Evolutionary conservation across 208 protist genomes (phyloP).

Genomic region (Herpetomonas muscarum): DNA sequence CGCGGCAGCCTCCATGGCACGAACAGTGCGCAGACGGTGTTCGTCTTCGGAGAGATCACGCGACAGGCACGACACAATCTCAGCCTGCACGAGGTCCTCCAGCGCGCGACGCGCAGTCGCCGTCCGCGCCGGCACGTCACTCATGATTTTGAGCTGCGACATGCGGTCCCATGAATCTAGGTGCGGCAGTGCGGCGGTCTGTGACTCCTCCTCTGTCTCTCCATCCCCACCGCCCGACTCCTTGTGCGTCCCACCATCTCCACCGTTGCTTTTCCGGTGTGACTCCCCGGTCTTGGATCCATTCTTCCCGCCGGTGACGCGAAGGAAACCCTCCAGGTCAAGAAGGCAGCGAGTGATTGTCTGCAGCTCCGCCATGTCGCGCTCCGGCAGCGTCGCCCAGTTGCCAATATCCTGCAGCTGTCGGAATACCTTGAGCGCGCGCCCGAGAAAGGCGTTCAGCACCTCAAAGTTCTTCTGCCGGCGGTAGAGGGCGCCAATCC

Average conservation of each 20-base stretch:
- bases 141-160: slow-evolving; percentile 5
- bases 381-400: slow-evolving; percentile 80
- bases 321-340: slow-evolving; percentile 37
- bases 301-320: not conserved
- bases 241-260: not conserved
- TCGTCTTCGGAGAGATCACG: not conserved
- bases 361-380: slow-evolving; percentile 70
- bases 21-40: not conserved
- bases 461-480: slow-evolving; percentile 49
- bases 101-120: slow-evolving; percentile 1
- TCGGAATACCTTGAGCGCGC: slow-evolving; percentile 27
- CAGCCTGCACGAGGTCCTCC: slow-evolving; percentile 1
- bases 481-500: slow-evolving; percentile 62
- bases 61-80: not conserved
- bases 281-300: not conserved
- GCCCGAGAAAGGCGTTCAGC: slow-evolving; percentile 24
- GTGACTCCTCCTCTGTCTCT: not conserved
- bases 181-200: not conserved
- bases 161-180: not conserved
- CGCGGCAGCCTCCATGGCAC: slow-evolving; percentile 11
- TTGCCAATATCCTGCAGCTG: slow-evolving; percentile 62
- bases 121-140: slow-evolving; percentile 7
- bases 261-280: too few relatives aligned
- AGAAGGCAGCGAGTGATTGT: slow-evolving; percentile 28
- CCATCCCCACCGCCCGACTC: not conserved